Evolutionary conservation across 257 asterid species (phyloP).

Genomic region (Galeopsis tetrahit): DNA sequence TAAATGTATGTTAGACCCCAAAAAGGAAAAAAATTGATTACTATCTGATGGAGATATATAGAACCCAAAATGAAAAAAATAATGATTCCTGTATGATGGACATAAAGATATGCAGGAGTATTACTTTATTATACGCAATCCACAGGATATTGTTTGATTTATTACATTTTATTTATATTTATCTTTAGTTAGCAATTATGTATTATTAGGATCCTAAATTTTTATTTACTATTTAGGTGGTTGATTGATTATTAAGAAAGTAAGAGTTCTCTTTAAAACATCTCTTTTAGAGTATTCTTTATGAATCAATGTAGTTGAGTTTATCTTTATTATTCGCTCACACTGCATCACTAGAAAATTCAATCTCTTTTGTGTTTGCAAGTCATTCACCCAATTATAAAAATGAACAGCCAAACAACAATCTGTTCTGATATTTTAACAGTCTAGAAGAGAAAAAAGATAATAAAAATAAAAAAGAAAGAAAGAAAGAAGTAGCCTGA

Average conservation of each 20-base stretch:
- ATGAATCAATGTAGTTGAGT: not conserved
- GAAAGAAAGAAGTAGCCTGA: not conserved
- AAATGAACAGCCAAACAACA: constrained; percentile 8
- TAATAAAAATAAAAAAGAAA: not conserved
- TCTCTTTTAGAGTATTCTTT: not conserved
- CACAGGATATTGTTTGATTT: not conserved
- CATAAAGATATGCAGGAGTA: not conserved
- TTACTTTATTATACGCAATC: not conserved
- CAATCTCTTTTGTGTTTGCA: not conserved
- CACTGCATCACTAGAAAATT: not conserved
- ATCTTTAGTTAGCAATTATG: not conserved
- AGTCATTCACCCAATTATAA: not conserved
- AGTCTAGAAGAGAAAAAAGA: not conserved
- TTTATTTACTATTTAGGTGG: not conserved
- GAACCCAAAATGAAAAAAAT: not conserved
- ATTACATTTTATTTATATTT: not conserved
- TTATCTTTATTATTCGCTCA: not conserved
- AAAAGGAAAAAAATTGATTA: not conserved
- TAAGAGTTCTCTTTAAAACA: not conserved
- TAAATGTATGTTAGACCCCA: too few relatives aligned
- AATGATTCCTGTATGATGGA: not conserved
- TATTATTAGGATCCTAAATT: not conserved
- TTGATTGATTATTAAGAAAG: not conserved
- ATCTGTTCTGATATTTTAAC: not conserved
- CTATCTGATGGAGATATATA: not conserved